Base-by-base conservation (phyloP, 306 rosid species). In the Psophocarpus tetragonolobus region DNA sequence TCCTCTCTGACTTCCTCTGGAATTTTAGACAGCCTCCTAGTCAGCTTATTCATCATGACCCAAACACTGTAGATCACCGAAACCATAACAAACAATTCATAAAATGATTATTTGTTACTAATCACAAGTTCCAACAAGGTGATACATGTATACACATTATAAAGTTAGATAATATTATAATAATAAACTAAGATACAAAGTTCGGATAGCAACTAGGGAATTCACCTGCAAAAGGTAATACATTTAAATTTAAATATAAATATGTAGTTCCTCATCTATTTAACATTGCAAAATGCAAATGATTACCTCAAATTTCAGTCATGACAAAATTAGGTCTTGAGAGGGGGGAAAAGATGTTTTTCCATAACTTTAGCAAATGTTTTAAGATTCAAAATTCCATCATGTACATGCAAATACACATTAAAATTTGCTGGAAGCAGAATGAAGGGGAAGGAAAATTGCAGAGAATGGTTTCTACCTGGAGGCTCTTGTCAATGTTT, bases 1-100 rank as follows among this genome's bases (percentile, higher is more conserved):
- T 96, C 99, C 71, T 80, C 88, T 69, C 98, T 85, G 78, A 93
- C 99, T 87, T 93, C 99, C 44, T 81, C 91, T 0, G 99, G 99
- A 77, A 96, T 90, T 76, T 96, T 96, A 17, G 99, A 92, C 47
- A 96, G 82, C 86, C 84, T 93, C 87, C 99, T 90, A 6, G 99
- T 96, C 80, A 84, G 76, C 77, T 93, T 96, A 88, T 96, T 93
- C 99, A 96, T 96, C 99, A 93, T 96, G 85, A 96, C 99, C 97
- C 98, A 93, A 71, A 96, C 93, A 90, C 99, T 96, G 90, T 68
- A 78, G 68, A 71, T 41, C 82, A 86, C 30, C 67, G 78, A 56
- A 80, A 84, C 63, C 51, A 68, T 63, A 85, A 74, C 48, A 78
- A 76, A 32, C 57, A 38, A 27, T 47, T 74, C 53, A 80, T 42